These are phyloP conservation scores for Mycena leptocephala DNA, from an alignment of 768 basidiomycete species.

Conservation along the genomic window DNA sequence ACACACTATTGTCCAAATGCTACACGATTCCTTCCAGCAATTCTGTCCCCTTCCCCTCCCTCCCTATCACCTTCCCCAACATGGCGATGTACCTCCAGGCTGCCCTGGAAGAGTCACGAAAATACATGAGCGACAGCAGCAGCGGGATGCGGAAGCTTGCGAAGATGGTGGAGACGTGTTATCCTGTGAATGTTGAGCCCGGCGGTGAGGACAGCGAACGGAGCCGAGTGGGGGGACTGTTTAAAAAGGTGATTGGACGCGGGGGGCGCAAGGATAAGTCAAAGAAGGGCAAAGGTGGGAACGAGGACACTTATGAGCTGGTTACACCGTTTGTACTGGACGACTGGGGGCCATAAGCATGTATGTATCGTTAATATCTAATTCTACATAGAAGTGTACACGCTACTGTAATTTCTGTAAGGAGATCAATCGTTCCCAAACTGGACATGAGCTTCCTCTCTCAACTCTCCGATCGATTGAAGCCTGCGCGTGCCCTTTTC, in stretches of 20 bases:
- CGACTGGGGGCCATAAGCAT: constrained; percentile 67
- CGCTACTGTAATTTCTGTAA: neutral
- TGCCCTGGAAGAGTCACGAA: constrained; percentile 79
- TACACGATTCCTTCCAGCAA: constrained; percentile 80
- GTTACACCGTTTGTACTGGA: constrained; percentile 89
- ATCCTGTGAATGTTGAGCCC: constrained; percentile 59
- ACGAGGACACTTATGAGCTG: constrained; percentile 87
- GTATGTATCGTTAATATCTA: constrained; percentile 24
- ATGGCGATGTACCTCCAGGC: constrained; percentile 84
- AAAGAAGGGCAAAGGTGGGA: constrained; percentile 64
- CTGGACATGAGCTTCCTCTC: constrained; percentile 22
- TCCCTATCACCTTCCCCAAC: constrained; percentile 84
- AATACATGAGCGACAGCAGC: constrained; percentile 71
- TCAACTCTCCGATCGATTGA: neutral
- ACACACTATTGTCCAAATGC: constrained; percentile 76
- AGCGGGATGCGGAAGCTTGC: constrained; percentile 78
- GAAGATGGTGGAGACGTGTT: constrained; percentile 78
- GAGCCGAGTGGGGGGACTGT: constrained; percentile 65
- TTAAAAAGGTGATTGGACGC: constrained; percentile 76
- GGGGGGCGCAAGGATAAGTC: constrained; percentile 56
- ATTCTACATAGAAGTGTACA: neutral
- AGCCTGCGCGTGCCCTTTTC: neutral
- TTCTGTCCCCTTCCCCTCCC: constrained; percentile 74
- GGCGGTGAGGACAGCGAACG: constrained; percentile 56
- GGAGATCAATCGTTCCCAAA: neutral